A percentile compares a stretch with the other conserved stretches of the same genome.
Conservation (phyloP, 1,139 yeast genomes). For the Debaryomyces robertsiae region DNA sequence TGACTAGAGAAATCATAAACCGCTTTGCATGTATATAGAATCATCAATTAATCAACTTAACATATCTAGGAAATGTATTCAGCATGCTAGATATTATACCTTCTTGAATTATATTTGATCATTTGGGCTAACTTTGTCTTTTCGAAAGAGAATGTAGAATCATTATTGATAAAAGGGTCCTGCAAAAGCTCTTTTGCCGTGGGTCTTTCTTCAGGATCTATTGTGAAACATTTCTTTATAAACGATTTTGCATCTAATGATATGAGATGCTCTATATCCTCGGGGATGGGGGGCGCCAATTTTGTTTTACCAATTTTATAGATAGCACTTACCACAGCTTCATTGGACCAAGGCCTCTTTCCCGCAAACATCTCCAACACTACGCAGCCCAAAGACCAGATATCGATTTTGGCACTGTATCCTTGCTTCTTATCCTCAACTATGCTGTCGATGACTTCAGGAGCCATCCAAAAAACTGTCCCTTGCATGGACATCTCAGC, state of each 20-base stretch:
- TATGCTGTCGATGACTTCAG: constrained; percentile 88
- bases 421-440: constrained; percentile 82
- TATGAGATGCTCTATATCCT: constrained; percentile 68
- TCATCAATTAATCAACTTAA: constrained; percentile 1
- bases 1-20: neutral
- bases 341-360: constrained; percentile 79
- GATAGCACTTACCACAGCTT: constrained; percentile 77
- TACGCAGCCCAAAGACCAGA: constrained; percentile 95
- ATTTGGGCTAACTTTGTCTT: constrained; percentile 62
- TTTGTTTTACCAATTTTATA: constrained; percentile 74
- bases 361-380: constrained; percentile 94
- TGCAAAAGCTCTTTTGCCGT: constrained; percentile 71
- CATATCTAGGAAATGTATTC: neutral
- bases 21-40: constrained; percentile 12
- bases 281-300: constrained; percentile 93
- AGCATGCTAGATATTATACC: constrained; percentile 14
- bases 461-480: constrained; percentile 99
- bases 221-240: constrained; percentile 74
- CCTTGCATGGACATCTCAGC: constrained; percentile 99
- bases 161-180: constrained; percentile 61
- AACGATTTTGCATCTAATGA: constrained; percentile 69
- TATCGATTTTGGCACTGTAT: constrained; percentile 93
- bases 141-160: constrained; percentile 56
- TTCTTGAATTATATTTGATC: constrained; percentile 36
- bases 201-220: constrained; percentile 82